phyloP scores from a whole-genome alignment of 176 grass and related monocot genomes.

The Oryza rufipogon region DNA sequence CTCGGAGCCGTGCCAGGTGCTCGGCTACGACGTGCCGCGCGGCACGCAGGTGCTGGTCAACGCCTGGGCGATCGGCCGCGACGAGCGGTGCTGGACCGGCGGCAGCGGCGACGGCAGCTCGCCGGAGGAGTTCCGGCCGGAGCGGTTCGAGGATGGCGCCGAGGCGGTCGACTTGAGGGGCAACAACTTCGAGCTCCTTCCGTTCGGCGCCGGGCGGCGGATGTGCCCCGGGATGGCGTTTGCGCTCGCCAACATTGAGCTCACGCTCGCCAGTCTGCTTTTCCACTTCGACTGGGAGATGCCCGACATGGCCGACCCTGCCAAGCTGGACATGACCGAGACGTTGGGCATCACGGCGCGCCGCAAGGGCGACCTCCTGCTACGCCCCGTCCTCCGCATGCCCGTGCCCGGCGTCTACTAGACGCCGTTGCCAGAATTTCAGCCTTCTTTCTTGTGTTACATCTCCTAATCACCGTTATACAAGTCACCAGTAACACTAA shows the following conservation, averaged over 20 bases:
- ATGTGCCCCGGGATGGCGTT: slow-evolving; percentile 58
- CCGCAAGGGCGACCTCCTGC: slow-evolving; percentile 5
- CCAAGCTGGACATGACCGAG: slow-evolving; percentile 41
- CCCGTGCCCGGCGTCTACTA: background rate
- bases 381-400: slow-evolving; percentile 17
- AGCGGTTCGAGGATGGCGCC: slow-evolving; percentile 39
- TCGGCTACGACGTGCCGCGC: slow-evolving; percentile 44
- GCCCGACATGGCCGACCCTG: background rate
- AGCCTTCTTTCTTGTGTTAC: too few species aligned
- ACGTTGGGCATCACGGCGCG: slow-evolving; percentile 33
- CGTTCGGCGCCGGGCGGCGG: slow-evolving; percentile 56
- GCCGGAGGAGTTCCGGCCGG: slow-evolving; percentile 52
- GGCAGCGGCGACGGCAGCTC: background rate
- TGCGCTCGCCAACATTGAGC: slow-evolving; percentile 51
- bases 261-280: slow-evolving; percentile 53
- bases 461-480: too few species aligned
- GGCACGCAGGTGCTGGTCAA: slow-evolving; percentile 47
- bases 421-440: too few species aligned
- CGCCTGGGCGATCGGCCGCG: slow-evolving; percentile 56
- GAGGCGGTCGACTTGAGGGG: slow-evolving; percentile 46
- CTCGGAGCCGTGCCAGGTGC: slow-evolving; percentile 9
- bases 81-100: slow-evolving; percentile 38
- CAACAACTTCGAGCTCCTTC: slow-evolving; percentile 47
- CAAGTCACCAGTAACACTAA: too few species aligned
- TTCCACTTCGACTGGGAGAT: slow-evolving; percentile 61